Conservation (phyloP, 805 yeast species). For the Clavispora fructus region DNA sequence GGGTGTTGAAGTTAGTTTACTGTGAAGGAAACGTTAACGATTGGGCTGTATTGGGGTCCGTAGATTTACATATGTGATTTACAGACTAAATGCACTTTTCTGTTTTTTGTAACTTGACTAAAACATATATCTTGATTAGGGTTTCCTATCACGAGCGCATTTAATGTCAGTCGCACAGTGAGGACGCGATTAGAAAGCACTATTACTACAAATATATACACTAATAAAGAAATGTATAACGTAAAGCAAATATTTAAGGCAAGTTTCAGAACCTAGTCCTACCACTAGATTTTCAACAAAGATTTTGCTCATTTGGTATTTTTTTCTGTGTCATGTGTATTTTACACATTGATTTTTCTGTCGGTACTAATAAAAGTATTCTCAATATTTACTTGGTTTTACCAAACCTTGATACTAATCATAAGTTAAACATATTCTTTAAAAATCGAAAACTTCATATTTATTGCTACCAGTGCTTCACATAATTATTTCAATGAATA, state of each 20-base stretch:
- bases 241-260: too few species aligned
- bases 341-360: too few species aligned
- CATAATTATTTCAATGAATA: too few species aligned
- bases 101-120: not conserved
- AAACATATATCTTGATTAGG: not conserved
- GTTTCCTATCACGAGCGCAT: too few species aligned
- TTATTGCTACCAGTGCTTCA: too few species aligned
- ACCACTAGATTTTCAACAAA: too few species aligned
- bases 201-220: too few species aligned
- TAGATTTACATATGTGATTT: constrained; percentile 29
- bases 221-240: too few species aligned
- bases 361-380: not conserved
- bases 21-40: constrained; percentile 69
- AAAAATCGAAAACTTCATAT: not conserved
- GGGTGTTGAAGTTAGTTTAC: constrained; percentile 59
- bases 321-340: not conserved
- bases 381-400: not conserved
- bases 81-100: not conserved
- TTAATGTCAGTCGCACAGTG: not conserved
- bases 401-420: not conserved
- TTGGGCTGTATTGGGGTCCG: constrained; percentile 62
- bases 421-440: not conserved
- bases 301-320: not conserved
- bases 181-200: not conserved
- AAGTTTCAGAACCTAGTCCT: too few species aligned